Evolutionary conservation across 2,329 filamentous ascomycete genomes (phyloP).

Genomic region (Colletotrichum sp.): DNA sequence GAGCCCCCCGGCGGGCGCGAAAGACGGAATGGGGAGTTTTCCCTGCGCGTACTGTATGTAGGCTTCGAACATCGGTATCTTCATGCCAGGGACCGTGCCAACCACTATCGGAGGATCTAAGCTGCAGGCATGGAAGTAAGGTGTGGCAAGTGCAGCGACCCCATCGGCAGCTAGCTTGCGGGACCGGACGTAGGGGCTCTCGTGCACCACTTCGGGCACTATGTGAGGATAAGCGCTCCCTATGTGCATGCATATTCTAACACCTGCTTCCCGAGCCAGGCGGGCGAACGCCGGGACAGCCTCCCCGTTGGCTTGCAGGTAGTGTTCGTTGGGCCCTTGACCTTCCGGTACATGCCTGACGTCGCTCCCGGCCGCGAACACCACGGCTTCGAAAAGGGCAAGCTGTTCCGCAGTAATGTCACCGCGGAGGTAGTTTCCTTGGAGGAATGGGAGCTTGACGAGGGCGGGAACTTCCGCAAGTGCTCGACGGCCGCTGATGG

Average conservation of each 20-base stretch:
- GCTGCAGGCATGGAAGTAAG: background rate
- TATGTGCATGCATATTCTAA: slow-evolving; percentile 1
- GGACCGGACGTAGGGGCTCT: slow-evolving; percentile 1
- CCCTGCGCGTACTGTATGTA: slow-evolving; percentile 2
- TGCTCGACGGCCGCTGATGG: background rate
- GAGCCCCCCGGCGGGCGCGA: background rate
- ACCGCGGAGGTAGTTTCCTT: background rate
- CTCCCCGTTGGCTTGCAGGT: background rate
- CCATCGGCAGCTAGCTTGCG: background rate
- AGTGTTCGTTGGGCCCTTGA: background rate
- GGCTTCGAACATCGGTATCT: background rate
- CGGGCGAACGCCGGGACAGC: background rate
- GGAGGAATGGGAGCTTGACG: background rate
- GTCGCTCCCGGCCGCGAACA: slow-evolving; percentile 13
- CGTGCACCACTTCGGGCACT: background rate
- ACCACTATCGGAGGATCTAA: slow-evolving; percentile 8
- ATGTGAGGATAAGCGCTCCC: slow-evolving; percentile 1
- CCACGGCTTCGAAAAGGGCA: background rate
- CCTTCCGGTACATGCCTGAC: slow-evolving; percentile 3
- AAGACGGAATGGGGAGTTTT: background rate
- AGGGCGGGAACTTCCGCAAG: background rate
- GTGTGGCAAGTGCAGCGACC: background rate
- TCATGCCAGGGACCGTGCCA: background rate
- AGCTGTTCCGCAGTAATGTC: background rate
- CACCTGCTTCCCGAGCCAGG: background rate